Base-by-base conservation (phyloP, 805 yeast species). In the Pichia phayaonensis region DNA sequence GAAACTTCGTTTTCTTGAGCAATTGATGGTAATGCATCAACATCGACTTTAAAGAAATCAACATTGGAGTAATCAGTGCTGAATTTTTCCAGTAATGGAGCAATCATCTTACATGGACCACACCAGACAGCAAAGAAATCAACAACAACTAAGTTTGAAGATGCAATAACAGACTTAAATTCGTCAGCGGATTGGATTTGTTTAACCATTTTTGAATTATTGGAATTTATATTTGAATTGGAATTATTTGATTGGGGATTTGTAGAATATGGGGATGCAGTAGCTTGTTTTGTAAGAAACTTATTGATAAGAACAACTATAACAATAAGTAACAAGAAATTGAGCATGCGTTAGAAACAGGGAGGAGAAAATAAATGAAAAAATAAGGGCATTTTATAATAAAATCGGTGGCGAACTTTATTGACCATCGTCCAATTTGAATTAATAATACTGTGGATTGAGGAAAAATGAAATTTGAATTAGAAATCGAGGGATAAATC, bases 81-180 rank as follows among this genome's bases (percentile, higher is more conserved):
- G 64, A 90, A 84, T 69, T 85, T 84, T 66, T 90, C 96, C 61
- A 92, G 73, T 73, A 88, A 74, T 61, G 99, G 99, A 50, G 97
- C 90, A 72, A 94, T 85, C 82, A 87, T 87, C 79, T 92, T 94
- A 78, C 99, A 92, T 55, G 99, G 98, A 61, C 97, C 97, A 72
- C 99, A 92, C 97, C 98, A 94, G 55, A 90, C 82, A 62, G 98
- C 98, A 66, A 80, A 90, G 76, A 92, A 94, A 75, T 94, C 98
- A 60, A 94, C 88, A 60, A 94, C 90, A 60, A 89, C 90, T 65
- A 89, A 76, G 61, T 85, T 86, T 40, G 55, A 34, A 59, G 79
- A 79, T 52, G 70, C 60, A 63, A 84, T 77, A 58, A 83, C 84
- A 53, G 75, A 73, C 49, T 79, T 72, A 77, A 90, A 92, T 68